These are phyloP conservation scores for Colletotrichum paranaense DNA, from an alignment of 2,329 filamentous ascomycete genomes.

Conservation along the genomic window DNA sequence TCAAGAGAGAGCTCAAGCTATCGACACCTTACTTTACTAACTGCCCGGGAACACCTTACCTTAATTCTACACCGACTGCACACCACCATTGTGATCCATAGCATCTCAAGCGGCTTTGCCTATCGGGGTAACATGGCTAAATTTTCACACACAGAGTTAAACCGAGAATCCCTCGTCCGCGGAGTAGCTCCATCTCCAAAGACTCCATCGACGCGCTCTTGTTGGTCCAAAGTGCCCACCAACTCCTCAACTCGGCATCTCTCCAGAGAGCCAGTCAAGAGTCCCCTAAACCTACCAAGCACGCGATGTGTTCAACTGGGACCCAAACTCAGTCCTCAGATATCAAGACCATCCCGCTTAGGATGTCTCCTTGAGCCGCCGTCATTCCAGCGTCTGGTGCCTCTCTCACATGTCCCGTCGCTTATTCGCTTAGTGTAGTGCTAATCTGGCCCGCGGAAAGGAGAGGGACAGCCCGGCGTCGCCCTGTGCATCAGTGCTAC, in stretches of 20 bases:
- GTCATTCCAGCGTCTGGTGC: conserved; percentile 5
- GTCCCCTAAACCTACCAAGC: neutral
- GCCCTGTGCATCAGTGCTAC: conserved; percentile 27
- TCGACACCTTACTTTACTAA: neutral
- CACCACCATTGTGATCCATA: neutral
- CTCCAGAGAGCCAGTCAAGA: conserved; percentile 1
- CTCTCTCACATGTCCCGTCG: conserved; percentile 26
- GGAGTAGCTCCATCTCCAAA: neutral
- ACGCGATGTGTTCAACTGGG: neutral
- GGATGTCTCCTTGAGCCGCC: conserved; percentile 1
- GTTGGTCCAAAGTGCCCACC: conserved; percentile 7
- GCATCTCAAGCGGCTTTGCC: neutral
- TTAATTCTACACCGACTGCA: neutral
- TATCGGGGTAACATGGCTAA: neutral
- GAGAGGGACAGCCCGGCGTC: conserved; percentile 26
- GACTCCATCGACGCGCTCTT: conserved; percentile 1
- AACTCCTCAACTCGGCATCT: conserved; percentile 10
- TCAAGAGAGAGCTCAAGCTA: neutral
- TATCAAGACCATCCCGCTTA: neutral
- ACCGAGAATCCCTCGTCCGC: neutral
- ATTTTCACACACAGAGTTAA: neutral
- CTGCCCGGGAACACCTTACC: neutral
- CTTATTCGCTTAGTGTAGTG: conserved; percentile 27
- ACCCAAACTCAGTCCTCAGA: neutral
- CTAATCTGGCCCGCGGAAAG: conserved; percentile 37